Conservation (phyloP, 1,139 yeast species). For the Nadsonia starkeyi-henricii region DNA sequence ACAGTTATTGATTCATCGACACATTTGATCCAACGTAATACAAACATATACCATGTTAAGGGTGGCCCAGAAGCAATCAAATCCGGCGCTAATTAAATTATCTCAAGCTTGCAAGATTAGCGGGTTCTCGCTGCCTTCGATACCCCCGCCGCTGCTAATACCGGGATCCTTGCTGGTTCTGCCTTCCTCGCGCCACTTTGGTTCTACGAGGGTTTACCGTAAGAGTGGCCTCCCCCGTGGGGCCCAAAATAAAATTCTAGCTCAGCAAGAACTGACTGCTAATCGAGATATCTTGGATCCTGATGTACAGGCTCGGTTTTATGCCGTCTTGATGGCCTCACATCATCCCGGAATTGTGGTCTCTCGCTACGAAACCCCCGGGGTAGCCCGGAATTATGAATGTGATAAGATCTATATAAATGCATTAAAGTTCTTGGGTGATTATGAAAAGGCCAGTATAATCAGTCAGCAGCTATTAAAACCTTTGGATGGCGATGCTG, state of each 20-base stretch:
- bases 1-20: too few relatives aligned
- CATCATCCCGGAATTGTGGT: slow-evolving; percentile 90
- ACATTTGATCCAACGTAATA: too few relatives aligned
- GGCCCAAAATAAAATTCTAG: background rate
- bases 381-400: slow-evolving; percentile 67
- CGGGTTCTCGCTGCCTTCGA: too few relatives aligned
- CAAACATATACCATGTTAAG: too few relatives aligned
- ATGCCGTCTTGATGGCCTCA: slow-evolving; percentile 52
- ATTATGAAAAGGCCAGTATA: slow-evolving; percentile 60
- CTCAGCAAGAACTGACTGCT: slow-evolving; percentile 60
- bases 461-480: slow-evolving; percentile 13
- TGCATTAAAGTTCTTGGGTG: slow-evolving; percentile 68
- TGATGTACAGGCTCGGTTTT: slow-evolving; percentile 65
- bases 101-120: too few relatives aligned
- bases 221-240: too few relatives aligned
- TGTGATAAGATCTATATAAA: slow-evolving; percentile 66
- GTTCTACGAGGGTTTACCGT: too few relatives aligned
- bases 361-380: slow-evolving; percentile 82
- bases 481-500: slow-evolving; percentile 11
- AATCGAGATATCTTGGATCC: slow-evolving; percentile 60
- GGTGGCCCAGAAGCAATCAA: too few relatives aligned
- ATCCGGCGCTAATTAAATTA: too few relatives aligned
- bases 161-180: too few relatives aligned
- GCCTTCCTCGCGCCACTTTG: too few relatives aligned
- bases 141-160: too few relatives aligned